Evolutionary conservation across 352 stramenopile species (phyloP), one percentile per base, ranked within the genome.

Genomic region (Hyaloperonospora brassicae): DNA sequence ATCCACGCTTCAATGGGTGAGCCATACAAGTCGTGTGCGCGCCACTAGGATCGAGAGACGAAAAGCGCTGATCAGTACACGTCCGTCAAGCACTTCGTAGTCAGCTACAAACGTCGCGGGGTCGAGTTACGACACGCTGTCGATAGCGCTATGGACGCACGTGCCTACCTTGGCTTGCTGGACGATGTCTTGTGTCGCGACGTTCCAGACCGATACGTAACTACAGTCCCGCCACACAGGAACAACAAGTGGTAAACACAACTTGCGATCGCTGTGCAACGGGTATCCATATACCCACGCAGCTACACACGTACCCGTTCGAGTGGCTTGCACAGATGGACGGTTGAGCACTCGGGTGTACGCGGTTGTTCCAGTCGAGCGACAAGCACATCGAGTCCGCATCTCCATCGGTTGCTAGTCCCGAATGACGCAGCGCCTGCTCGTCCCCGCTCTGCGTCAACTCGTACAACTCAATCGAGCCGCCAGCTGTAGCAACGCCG

Each of bases 1-100:
- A 92, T 92, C 84, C 84, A 93, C 21, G 76, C 75, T 53, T 93
- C 84, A 53, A 93, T 93, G 8, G 79, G 73, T 39, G 73, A 73
- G 8, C 79, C 84, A 41, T 76, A 89, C 27, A 93, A 64, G 53
- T 87, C 66, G 45, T 93, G 84, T 1, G 72, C 84, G 21, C 61
- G 52, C 84, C 84, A 93, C 81, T 91, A 43, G 17, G 47, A 13
- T 49, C 9, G 22, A 5, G 14, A 47, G 17, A 30, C 17, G 11
- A 47, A 27, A 27, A 6, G 31, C 24, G 9, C 13, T 31, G 47
- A 51, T 72, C 47, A 64, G 59, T n/a, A 10, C 30, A 14, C 42
- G 23, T 10, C n/a, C 35, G 17, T 31, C 21, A 10, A n/a, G 8
- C 4, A 34, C 27, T 34, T 34, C 27, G 4, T 8, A 34, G 27